Evolutionary conservation across 2,329 filamentous ascomycete genomes (phyloP).

Genomic region (Nemania sp.): DNA sequence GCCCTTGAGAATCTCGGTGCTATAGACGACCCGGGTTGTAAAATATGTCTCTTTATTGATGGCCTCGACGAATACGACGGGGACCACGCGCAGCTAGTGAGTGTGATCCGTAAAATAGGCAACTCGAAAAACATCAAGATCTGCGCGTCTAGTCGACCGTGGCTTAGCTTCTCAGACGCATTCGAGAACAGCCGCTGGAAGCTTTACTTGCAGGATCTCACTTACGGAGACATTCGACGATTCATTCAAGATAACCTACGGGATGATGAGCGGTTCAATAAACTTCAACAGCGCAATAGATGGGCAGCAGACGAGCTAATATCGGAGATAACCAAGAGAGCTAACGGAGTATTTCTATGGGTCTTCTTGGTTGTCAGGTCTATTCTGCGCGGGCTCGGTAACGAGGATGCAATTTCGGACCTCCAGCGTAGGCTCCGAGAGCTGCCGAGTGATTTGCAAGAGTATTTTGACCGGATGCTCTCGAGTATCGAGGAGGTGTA

Average conservation of each 20-base stretch:
- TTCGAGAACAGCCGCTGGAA: slow-evolving; percentile 17
- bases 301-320: slow-evolving; percentile 1
- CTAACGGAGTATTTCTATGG: slow-evolving; percentile 16
- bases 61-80: slow-evolving; percentile 30
- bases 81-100: not conserved
- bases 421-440: slow-evolving; percentile 21
- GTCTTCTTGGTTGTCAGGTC: slow-evolving; percentile 29
- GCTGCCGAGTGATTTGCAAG: slow-evolving; percentile 17
- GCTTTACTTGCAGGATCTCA: slow-evolving; percentile 17
- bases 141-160: slow-evolving; percentile 29
- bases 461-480: slow-evolving; percentile 24
- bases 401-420: slow-evolving; percentile 22
- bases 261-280: not conserved
- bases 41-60: slow-evolving; percentile 28
- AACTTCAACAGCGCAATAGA: not conserved
- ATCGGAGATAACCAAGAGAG: slow-evolving; percentile 1
- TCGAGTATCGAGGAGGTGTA: slow-evolving; percentile 17
- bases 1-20: not conserved
- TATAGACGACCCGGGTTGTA: not conserved
- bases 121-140: slow-evolving; percentile 5
- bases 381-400: slow-evolving; percentile 8
- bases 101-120: not conserved
- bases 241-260: slow-evolving; percentile 11
- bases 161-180: slow-evolving; percentile 7
- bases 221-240: slow-evolving; percentile 4